Base-by-base conservation (phyloP, 164 flowering plant species). In the Vitis rotundifolia region DNA sequence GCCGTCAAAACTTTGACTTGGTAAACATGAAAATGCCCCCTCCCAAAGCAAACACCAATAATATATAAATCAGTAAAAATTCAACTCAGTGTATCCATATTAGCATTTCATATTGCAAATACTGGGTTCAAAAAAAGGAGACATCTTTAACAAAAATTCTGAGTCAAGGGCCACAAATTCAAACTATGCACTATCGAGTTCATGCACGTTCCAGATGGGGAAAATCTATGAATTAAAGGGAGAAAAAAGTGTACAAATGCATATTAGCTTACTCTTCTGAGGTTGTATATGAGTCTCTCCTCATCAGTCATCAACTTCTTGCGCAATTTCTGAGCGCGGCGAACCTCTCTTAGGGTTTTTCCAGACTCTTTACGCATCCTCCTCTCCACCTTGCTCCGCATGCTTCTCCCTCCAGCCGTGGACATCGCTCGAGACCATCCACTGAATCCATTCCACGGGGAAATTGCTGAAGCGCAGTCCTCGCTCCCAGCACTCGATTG, bases 251-350 rank as follows among this genome's bases (percentile, higher is more conserved):
- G 44, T 6, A 37, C 44, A 37, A 37, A 37, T 37, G 44, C 5
- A 37, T 5, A 37, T 37, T 37, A 37, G 44, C 79, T 67, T 82
- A 92, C 97, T 71, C 94, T 88, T 81, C 86, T 83, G 50, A 92
- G 89, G 59, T 84, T 90, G 87, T 85, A 88, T 70, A 92, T 74
- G 64, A 92, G 90, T 77, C 92, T 83, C 78, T 92, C 97, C 55
- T 90, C 93, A 59, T 88, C 92, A 63, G 94, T 87, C 97, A 92
- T 92, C 71, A 92, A 75, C 79, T 92, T 92, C 83, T 85, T 88
- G 78, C 82, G 78, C 64, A 90, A 56, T 31, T 83, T 89, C 71
- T 83, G 80, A 0, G 95, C 92, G 72, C 93, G 75, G 19, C 97
- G 73, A 58, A 87, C 75, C 83, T 92, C 94, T 78, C 83, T 82